Conservation (phyloP, 108 stramenopile species). For the Seminavis robusta region DNA sequence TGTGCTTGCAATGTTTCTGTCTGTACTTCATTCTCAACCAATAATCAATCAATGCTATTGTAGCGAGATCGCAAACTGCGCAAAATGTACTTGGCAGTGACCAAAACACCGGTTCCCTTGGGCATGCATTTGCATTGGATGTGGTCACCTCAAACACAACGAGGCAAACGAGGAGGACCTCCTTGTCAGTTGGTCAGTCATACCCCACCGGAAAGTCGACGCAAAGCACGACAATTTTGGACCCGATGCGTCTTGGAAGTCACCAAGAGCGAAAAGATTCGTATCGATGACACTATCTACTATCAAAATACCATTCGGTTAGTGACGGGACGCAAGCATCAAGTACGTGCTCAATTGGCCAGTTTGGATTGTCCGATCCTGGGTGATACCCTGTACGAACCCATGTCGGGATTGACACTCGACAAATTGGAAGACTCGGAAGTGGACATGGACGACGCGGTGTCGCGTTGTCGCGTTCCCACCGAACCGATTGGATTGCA, state of each 20-base stretch:
- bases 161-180: constrained; percentile 74
- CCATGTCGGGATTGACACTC: constrained; percentile 74
- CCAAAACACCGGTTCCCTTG: constrained; percentile 71
- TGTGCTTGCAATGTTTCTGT: too few relatives aligned
- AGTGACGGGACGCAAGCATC: constrained; percentile 87
- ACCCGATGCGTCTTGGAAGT: constrained; percentile 84
- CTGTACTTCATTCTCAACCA: too few relatives aligned
- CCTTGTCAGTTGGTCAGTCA: constrained; percentile 83
- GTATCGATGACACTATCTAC: constrained; percentile 46
- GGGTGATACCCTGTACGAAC: constrained; percentile 77
- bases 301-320: constrained; percentile 83
- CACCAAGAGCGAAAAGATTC: constrained; percentile 75
- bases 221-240: constrained; percentile 80
- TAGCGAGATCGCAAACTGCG: constrained; percentile 80
- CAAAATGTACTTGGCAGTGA: constrained; percentile 83
- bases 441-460: constrained; percentile 59
- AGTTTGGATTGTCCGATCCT: constrained; percentile 83
- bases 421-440: constrained; percentile 60
- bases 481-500: constrained; percentile 79
- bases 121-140: constrained; percentile 92
- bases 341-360: constrained; percentile 82
- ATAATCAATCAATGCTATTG: too few relatives aligned
- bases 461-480: constrained; percentile 56
- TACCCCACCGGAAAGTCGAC: constrained; percentile 52
- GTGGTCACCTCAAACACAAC: constrained; percentile 64